These are phyloP conservation scores for Dothideomycetes sp. DNA, from an alignment of 2,329 filamentous ascomycete genomes.

Conservation along the genomic window DNA sequence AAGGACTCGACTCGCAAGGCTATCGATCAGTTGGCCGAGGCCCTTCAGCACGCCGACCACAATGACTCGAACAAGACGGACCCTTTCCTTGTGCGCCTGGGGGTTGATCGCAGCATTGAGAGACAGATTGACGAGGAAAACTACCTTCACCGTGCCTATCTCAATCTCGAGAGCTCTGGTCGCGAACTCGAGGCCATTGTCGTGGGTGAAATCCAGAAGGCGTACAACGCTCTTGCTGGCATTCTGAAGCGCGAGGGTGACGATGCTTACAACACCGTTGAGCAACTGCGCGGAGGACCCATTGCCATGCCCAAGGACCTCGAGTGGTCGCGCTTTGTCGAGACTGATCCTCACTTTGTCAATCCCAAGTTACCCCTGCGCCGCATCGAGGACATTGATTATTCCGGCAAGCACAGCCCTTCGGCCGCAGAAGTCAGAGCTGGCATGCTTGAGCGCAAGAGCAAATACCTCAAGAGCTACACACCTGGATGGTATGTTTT, in stretches of 20 bases:
- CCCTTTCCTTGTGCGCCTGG: conserved; percentile 76
- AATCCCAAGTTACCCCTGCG: conserved; percentile 74
- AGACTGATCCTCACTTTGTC: conserved; percentile 74
- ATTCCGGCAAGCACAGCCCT: conserved; percentile 81
- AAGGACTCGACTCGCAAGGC: conserved; percentile 75
- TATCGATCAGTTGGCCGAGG: conserved; percentile 72
- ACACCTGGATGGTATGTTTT: conserved; percentile 95
- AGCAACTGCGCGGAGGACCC: conserved; percentile 73
- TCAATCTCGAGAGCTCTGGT: conserved; percentile 89
- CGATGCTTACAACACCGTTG: conserved; percentile 65
- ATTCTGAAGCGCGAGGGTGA: conserved; percentile 89
- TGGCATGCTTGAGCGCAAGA: conserved; percentile 91
- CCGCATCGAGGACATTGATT: conserved; percentile 72
- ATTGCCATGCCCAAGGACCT: conserved; percentile 89
- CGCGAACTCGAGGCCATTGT: conserved; percentile 94
- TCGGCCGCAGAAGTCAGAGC: conserved; percentile 77
- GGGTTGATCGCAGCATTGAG: conserved; percentile 83
- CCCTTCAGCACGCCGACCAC: conserved; percentile 67
- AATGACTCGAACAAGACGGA: conserved; percentile 79
- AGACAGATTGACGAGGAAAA: conserved; percentile 95
- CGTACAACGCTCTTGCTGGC: conserved; percentile 85
- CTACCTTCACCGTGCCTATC: conserved; percentile 82
- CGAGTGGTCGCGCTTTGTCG: conserved; percentile 81
- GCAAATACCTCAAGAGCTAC: conserved; percentile 97
- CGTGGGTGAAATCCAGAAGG: conserved; percentile 94